Base-by-base conservation (phyloP, 768 basidiomycete species). In the Serendipita sp. region DNA sequence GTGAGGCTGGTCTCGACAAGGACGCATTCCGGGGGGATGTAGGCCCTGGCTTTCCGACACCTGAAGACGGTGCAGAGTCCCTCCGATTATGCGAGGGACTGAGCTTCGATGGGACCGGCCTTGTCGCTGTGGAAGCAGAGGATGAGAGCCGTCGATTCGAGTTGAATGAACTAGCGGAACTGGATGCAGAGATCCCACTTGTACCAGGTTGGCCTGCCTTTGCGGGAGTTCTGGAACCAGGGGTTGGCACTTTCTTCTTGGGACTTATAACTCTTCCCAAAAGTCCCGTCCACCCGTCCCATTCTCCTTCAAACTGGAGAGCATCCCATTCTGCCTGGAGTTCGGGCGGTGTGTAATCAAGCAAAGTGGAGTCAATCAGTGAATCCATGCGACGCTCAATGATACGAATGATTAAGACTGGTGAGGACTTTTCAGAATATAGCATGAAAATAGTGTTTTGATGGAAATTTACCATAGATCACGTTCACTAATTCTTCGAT, bases 281-380 rank as follows among this genome's bases (percentile, higher is more conserved):
- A n/a, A 60, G 55, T 8, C 36, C 36, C 27, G 29, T 60, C 55
- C 55, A 60, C 8, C 55, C 33, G 27, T 60, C 55, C 96, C 96
- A 99, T 63, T 98, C 96, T 3, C 91, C 92, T 74, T 98, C 94
- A 70, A 97, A 99, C 67, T 91, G 86, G 18, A 98, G 78, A 34
- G 82, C 80, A 62, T 88, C 89, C 63, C 91, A 84, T 68, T 88
- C 86, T 3, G 83, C 81, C 1, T 87, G 81, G n/a, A 84, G 77
- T 34, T 60, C 55, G 16, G 55, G 55, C 0, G 91, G 81, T 6
- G 86, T 81, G 70, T 88, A 85, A 62, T 97, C 92, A 53, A 99
- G 79, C 58, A 98, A 74, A 0, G 88, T 81, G 0, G 81, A 74
- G 70, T 98, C 93, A 8, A 99, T 78, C 31, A 96, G 75, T 58